Base-by-base conservation (phyloP, 345 rosid genomes). In the Erodium maritimum region DNA sequence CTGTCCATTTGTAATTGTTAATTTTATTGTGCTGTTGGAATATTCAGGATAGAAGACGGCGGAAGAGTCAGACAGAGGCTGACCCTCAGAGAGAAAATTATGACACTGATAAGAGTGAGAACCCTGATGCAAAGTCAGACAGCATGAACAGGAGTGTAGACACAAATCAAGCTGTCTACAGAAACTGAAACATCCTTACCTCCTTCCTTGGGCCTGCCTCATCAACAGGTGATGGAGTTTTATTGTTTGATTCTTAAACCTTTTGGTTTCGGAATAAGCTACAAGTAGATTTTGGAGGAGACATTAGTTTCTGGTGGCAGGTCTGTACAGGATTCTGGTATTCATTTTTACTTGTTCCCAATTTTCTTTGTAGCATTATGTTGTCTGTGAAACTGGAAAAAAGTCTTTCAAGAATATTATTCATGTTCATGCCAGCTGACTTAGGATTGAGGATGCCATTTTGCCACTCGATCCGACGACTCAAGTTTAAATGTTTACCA, bases 71-170 rank as follows among this genome's bases (percentile, higher is more conserved):
- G 62, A 37, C 37, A 4, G 68, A 65, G 52, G 50, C 37, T 14
- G 58, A 65, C 21, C 18, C 51, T 52, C 62, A 65, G 21, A 37
- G 19, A 21, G 62, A 65, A 54, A 58, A 33, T 23, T 65, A 61
- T 9, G 68, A 65, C 34, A 59, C 68, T 16, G 68, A 65, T 19
- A 58, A 22, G 62, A 65, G 68, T 19, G 68, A 58, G 25, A 52
- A 53, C 23, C 57, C 22, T 16, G 68, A 65, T 37, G 6, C 50
- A 23, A 22, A 21, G 17, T 55, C 54, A 1, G 60, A 63, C 20
- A 64, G 68, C 50, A 64, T 55, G 23, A 58, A 56, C 34, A 21
- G 48, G 37, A 18, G 23, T 12, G 6, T 52, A 58, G 57, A 17
- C 24, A 17, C 34, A 34, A 17, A 22, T 0, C 14, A 29, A 29